Base-by-base conservation (phyloP, 805 yeast species). In the Barnettozyma pratensis region DNA sequence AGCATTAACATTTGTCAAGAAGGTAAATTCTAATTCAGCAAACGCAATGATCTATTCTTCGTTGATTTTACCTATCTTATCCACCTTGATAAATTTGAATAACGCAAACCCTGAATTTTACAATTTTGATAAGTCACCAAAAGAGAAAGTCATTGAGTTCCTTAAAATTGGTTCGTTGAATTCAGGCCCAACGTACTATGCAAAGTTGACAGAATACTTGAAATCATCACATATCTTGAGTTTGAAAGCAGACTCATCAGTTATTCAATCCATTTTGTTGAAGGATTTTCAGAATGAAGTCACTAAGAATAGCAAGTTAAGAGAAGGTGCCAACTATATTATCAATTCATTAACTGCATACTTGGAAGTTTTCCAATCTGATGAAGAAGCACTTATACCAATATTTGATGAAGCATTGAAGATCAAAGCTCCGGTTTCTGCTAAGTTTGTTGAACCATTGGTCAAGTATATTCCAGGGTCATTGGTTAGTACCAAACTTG, bases 111-210 rank as follows among this genome's bases (percentile, higher is more conserved):
- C 73, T 14, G 75, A 70, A 30, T 69, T 84, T 42, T 83, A 88
- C 83, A 64, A 71, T 4, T 76, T 74, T 54, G 72, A 69, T 25
- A 83, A 83, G 48, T 66, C 66, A 4, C 54, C 80, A 1, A 69
- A 71, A 14, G 71, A 70, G 4, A 73, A 72, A 49, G 58, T 85
- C 9, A 41, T 69, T 1, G 73, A 66, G 0, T 74, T 82, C 52
- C 54, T 85, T 25, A 66, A 66, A 10, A 52, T 80, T 11, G 85
- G 89, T 0, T 77, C 79, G 2, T 69, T 82, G 42, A 72, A 71
- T 44, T 79, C 86, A 44, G 67, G 70, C 30, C 75, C 81, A 0
- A 53, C 66, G 0, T 83, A 80, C 57, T 85, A 78, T 54, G 48
- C 50, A 6, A 42, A 59, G 9, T 47, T 69, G 27, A 49, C 50